phyloP scores from a whole-genome alignment of 768 basidiomycete genomes.

The Xanthoconium stramineum region DNA sequence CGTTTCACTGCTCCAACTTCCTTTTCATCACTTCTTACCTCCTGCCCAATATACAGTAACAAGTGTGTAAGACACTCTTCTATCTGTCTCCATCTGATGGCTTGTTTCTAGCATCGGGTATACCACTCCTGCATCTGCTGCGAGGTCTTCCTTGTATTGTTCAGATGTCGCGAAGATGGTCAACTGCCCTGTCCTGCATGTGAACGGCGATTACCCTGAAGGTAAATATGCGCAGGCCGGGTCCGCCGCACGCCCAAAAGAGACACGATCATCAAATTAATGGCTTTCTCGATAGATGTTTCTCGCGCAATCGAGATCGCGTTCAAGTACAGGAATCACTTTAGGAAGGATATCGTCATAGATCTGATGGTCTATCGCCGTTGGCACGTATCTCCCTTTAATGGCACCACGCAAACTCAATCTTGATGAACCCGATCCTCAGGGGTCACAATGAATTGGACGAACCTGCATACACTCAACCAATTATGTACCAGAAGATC shows the following conservation, averaged over 20 bases:
- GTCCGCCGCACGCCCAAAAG: background rate
- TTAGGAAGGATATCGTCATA: constrained; percentile 88
- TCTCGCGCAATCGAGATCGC: constrained; percentile 83
- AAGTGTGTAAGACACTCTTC: constrained; percentile 39
- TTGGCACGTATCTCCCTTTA: constrained; percentile 44
- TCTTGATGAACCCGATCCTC: constrained; percentile 1
- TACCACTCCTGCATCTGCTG: constrained; percentile 82
- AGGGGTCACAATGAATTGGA: constrained; percentile 91
- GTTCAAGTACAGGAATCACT: constrained; percentile 81
- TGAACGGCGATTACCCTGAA: constrained; percentile 90
- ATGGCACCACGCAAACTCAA: background rate
- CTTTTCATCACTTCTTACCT: background rate
- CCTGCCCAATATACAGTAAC: constrained; percentile 40
- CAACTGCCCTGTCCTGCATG: constrained; percentile 83
- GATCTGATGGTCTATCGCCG: constrained; percentile 88
- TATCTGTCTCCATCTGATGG: background rate
- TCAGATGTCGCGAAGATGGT: constrained; percentile 90
- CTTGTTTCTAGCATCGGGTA: constrained; percentile 72
- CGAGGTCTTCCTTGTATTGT: constrained; percentile 84
- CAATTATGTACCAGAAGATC: constrained; percentile 90
- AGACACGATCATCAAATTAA: background rate
- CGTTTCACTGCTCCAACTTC: constrained; percentile 25
- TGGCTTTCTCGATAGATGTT: constrained; percentile 53
- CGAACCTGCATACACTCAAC: constrained; percentile 82
- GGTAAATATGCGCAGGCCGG: constrained; percentile 33